phyloP scores from a whole-genome alignment of 2,329 filamentous ascomycete genomes.

The Tolypocladium tundrense region DNA sequence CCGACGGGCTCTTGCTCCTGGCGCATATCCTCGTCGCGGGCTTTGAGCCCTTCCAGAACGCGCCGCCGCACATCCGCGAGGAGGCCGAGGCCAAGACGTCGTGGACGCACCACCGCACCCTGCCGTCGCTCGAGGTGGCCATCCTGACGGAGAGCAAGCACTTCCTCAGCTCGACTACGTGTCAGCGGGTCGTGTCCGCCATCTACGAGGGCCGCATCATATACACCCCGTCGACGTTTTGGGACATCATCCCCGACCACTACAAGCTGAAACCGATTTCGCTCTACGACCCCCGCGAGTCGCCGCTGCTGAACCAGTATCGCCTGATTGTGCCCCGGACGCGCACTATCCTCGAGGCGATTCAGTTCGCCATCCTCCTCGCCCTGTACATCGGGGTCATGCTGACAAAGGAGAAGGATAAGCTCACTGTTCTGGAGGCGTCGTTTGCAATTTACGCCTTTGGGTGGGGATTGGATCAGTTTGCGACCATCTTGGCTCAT shows the following conservation, averaged over 20 bases:
- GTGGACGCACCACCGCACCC: constrained; percentile 43
- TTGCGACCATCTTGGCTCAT: constrained; percentile 68
- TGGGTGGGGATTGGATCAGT: constrained; percentile 71
- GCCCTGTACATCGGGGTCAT: constrained; percentile 63
- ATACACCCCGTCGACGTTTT: constrained; percentile 71
- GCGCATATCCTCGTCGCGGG: constrained; percentile 73
- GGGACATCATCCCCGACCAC: constrained; percentile 75
- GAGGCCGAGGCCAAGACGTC: constrained; percentile 41
- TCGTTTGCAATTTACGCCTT: constrained; percentile 63
- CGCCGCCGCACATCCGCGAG: constrained; percentile 54
- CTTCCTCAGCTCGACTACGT: constrained; percentile 67
- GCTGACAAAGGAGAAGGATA: constrained; percentile 51
- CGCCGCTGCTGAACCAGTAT: constrained; percentile 73
- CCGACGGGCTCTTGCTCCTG: constrained; percentile 60
- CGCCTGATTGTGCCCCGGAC: constrained; percentile 74
- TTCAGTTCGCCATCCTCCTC: constrained; percentile 63
- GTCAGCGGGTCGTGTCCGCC: constrained; percentile 71
- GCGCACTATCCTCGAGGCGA: constrained; percentile 62
- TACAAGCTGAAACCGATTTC: constrained; percentile 79
- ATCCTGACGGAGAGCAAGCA: constrained; percentile 74
- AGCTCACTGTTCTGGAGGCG: constrained; percentile 48
- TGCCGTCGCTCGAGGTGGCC: constrained; percentile 73
- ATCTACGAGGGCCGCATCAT: constrained; percentile 74
- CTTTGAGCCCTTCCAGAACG: constrained; percentile 79
- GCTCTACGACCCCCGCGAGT: constrained; percentile 66